Base-by-base conservation (phyloP, 345 rosid species). In the Hibiscus syriacus region DNA sequence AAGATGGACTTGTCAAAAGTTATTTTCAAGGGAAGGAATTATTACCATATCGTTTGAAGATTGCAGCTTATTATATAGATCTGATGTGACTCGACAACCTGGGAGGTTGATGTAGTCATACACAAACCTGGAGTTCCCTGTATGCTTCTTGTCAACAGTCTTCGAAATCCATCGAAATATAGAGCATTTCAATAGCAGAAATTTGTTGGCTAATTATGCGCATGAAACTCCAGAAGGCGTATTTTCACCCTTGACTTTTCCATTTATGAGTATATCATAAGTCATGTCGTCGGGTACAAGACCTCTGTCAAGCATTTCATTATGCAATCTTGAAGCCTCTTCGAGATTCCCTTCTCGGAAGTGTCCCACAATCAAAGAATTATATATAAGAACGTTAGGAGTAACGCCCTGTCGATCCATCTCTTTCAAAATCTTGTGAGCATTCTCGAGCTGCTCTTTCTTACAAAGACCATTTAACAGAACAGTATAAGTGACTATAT, bases 241-340 rank as follows among this genome's bases (percentile, higher is more conserved):
- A 43, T 66, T 71, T 48, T 56, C 32, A 13, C 36, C 75, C 61
- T 70, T 77, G 17, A 68, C 72, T 64, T 78, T 64, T 65, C 92
- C 86, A 69, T 72, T 81, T 56, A 84, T 76, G 60, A 86, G 94
- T 64, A 93, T 77, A 81, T 84, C 89, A 70, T 80, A 87, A 14
- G 96, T 88, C 55, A 76, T 70, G 52, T 75, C 81, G 73, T 90
- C 88, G 0, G 90, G 96, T 74, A 67, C 67, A 78, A 87, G 86
- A 63, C 94, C 96, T 70, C 75, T 82, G 34, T 93, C 94, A 67
- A 90, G 87, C 98, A 90, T 93, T 81, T 88, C 97, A 30, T 80
- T 73, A 43, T 88, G 97, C 75, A 87, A 78, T 72, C 86, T 80
- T 79, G 81, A 83, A 45, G 97, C 92, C 78, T 87, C 90, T 27